Evolutionary conservation across 108 stramenopile genomes (phyloP).

Genomic region (Conticribra guillardii): DNA sequence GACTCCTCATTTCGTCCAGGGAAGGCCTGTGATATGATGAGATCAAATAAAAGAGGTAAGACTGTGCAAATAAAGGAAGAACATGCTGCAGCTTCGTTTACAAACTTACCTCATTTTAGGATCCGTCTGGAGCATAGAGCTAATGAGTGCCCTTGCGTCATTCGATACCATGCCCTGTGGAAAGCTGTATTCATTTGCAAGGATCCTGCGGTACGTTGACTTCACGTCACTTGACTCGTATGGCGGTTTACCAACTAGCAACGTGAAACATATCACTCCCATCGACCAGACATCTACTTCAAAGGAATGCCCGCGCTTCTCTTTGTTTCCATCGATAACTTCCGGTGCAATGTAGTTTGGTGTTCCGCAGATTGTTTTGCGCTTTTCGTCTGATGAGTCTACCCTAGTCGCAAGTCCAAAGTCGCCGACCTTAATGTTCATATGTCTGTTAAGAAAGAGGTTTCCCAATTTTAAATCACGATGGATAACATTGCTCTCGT

Average conservation of each 20-base stretch:
- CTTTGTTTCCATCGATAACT: conserved; percentile 89
- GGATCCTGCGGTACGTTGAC: conserved; percentile 96
- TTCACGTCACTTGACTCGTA: conserved; percentile 98
- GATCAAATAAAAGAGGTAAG: background rate
- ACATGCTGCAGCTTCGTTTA: too few species aligned
- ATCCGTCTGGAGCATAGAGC: conserved; percentile 89
- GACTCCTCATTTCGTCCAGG: conserved; percentile 68
- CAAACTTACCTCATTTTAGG: conserved; percentile 71
- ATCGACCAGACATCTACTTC: conserved; percentile 98
- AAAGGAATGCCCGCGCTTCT: conserved; percentile 92
- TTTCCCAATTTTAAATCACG: conserved; percentile 99
- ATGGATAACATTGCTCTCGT: conserved; percentile 92
- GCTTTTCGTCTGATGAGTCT: conserved; percentile 81
- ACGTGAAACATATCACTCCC: conserved; percentile 97
- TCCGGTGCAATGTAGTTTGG: conserved; percentile 99
- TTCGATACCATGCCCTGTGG: conserved; percentile 83
- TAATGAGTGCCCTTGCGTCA: conserved; percentile 85
- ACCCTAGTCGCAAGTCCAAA: conserved; percentile 96
- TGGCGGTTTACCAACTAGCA: conserved; percentile 96
- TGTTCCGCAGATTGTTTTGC: conserved; percentile 98
- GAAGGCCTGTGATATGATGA: conserved; percentile 60
- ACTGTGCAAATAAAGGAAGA: conserved; percentile 2
- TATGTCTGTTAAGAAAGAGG: conserved; percentile 89
- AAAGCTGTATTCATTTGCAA: conserved; percentile 93
- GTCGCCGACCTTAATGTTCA: conserved; percentile 92